Conservation (phyloP, 495 filamentous ascomycete species). For the Trichoderma asperelloides region DNA sequence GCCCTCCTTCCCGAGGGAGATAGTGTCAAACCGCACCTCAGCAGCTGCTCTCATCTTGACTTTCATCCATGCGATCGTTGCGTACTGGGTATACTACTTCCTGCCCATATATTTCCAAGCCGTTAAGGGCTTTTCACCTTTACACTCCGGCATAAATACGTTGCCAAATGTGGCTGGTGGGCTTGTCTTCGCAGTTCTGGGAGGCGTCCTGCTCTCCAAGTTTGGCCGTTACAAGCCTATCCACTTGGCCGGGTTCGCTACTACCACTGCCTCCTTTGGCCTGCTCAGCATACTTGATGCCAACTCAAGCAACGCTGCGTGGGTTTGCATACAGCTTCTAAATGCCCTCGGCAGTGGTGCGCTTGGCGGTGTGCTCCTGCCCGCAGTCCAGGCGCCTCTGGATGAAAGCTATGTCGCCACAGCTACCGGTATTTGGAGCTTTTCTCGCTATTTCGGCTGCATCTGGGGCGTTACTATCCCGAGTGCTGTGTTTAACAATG, state of each 20-base stretch:
- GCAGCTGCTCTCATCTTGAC: constrained; percentile 17
- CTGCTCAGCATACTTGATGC: constrained; percentile 30
- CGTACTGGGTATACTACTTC: constrained; percentile 34
- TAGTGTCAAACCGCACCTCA: constrained; percentile 24
- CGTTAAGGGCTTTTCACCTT: constrained; percentile 22
- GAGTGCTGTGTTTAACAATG: constrained; percentile 41
- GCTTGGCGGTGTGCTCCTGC: constrained; percentile 23
- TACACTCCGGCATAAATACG: constrained; percentile 29
- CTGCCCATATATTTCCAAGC: constrained; percentile 42
- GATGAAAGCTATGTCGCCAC: constrained; percentile 30
- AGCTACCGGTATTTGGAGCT: constrained; percentile 35
- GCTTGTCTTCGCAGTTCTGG: constrained; percentile 25
- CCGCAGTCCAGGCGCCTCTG: constrained; percentile 30
- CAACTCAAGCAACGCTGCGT: constrained; percentile 22
- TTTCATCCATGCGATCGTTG: constrained; percentile 18
- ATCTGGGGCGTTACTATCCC: constrained; percentile 46
- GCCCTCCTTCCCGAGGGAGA: constrained; percentile 21
- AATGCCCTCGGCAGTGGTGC: constrained; percentile 25
- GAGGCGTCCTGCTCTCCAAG: constrained; percentile 28
- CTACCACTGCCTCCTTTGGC: constrained; percentile 33
- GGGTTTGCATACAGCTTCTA: constrained; percentile 23
- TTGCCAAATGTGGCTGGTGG: constrained; percentile 27
- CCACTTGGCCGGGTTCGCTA: constrained; percentile 28
- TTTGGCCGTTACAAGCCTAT: constrained; percentile 38
- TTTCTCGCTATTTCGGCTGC: constrained; percentile 37